Evolutionary conservation across 139 green algal species (phyloP), one percentile per base, ranked within the genome.

Genomic region (Chlorella sp.): DNA sequence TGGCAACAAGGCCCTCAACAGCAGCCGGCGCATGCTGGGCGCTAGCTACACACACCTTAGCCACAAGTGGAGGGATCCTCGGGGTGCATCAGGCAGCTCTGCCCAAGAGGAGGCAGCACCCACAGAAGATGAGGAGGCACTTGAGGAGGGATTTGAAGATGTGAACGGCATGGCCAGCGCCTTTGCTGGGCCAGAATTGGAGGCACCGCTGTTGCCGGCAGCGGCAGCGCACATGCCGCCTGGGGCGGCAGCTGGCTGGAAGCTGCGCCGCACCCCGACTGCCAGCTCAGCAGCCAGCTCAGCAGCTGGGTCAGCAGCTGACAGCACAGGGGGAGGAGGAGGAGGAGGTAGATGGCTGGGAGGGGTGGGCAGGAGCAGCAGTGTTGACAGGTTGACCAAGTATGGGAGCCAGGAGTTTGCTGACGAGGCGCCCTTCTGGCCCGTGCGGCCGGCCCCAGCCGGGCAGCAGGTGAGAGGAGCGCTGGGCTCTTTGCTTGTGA

Each of bases 61-160:
- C 14, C 86, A 90, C 34, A 90, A 90, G 57, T 90, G 86, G 86
- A 5, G 48, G 9, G 84, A 88, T 40, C 68, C 84, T 21, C 83
- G 83, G 7, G 48, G 48, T 57, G 15, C n/a, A 14, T 14, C 36
- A 16, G 15, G 12, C 75, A 7, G 71, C 30, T 30, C 79, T 15
- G 79, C 42, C 2, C 42, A 57, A 1, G 42, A 85, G 42, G 21
- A 36, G 3, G 14, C 42, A 69, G 79, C 30, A 68, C 42, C 42
- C n/a, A 34, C 34, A 3, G n/a, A 30, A 42, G 28, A 37, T 28
- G 71, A 79, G 32, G 71, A 79, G 71, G 71, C 28, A 18, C 19
- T 19, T 24, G 71, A 37, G 28, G 71, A 39, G 71, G 64, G 64
- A 26, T 9, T 26, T 26, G 64, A 26, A 26, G 64, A 26, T 2